Evolutionary conservation across 108 stramenopile species (phyloP).

Genomic region (Nitzschia sp.): DNA sequence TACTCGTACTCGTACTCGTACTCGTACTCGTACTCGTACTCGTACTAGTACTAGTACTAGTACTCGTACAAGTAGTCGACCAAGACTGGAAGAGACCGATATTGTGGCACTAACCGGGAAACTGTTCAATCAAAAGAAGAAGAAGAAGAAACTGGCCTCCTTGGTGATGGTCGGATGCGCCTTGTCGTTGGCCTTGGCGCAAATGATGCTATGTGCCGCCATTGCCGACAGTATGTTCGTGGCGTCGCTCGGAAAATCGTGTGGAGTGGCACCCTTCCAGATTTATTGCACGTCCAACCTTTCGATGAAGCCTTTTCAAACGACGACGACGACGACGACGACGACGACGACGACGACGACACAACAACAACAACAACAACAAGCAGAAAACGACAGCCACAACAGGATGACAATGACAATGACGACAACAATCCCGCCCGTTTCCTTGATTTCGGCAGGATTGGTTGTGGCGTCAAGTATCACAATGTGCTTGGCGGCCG

Average conservation of each 20-base stretch:
- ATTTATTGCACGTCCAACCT: slow-evolving; percentile 1
- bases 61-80: not conserved
- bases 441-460: not conserved
- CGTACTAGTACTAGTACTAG: not conserved
- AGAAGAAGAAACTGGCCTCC: not conserved
- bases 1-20: too few relatives aligned
- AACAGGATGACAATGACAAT: too few relatives aligned
- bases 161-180: slow-evolving; percentile 11
- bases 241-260: slow-evolving; percentile 2
- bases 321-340: too few relatives aligned
- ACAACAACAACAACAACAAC: too few relatives aligned
- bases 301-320: slow-evolving; percentile 12
- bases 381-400: not conserved
- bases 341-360: too few relatives aligned
- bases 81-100: not conserved
- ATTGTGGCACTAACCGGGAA: not conserved
- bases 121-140: not conserved
- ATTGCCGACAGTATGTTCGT: slow-evolving; percentile 11
- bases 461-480: not conserved
- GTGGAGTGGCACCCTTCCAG: slow-evolving; percentile 4
- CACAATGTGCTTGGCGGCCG: slow-evolving; percentile 12
- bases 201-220: slow-evolving; percentile 20
- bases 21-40: not conserved
- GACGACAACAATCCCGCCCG: not conserved
- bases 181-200: slow-evolving; percentile 14